These are phyloP conservation scores for Diplodia sapinea DNA, from an alignment of 2,329 filamentous ascomycete genomes.

Conservation along the genomic window DNA sequence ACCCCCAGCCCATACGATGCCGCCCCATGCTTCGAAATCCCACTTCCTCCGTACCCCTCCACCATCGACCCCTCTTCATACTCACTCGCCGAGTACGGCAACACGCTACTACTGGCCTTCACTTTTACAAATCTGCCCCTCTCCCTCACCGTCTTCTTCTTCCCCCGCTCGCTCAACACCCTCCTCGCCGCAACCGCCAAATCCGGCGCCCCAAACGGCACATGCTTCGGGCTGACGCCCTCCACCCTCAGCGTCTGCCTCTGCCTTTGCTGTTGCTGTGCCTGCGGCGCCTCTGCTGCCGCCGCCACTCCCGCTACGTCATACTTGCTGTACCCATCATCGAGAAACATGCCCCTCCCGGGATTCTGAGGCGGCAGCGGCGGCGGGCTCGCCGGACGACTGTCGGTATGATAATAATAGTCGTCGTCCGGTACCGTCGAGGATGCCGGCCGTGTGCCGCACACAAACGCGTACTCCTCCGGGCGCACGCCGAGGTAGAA, in stretches of 20 bases:
- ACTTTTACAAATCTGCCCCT: background rate
- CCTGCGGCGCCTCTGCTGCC: too few relatives aligned
- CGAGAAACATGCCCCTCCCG: background rate
- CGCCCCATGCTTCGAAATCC: background rate
- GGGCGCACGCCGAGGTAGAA: slow-evolving; percentile 16
- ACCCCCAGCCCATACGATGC: background rate
- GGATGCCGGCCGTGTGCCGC: slow-evolving; percentile 12
- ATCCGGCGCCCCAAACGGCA: slow-evolving; percentile 15
- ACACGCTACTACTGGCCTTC: background rate
- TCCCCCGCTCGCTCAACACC: slow-evolving; percentile 4
- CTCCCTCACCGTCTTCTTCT: background rate
- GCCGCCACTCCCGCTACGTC: background rate
- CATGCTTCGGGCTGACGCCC: slow-evolving; percentile 2
- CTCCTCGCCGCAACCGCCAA: slow-evolving; percentile 20
- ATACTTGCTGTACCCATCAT: background rate
- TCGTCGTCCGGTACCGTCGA: background rate
- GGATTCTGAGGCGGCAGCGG: background rate
- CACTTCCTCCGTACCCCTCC: background rate
- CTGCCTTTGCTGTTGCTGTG: background rate
- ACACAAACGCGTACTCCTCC: slow-evolving; percentile 22
- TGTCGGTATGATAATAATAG: too few relatives aligned
- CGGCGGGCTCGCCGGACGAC: background rate
- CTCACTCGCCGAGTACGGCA: background rate
- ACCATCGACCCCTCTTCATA: slow-evolving; percentile 2
- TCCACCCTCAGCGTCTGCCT: slow-evolving; percentile 7